Evolutionary conservation across 495 filamentous ascomycete species (phyloP).

Genomic region (Annulohypoxylon maeteangense): DNA sequence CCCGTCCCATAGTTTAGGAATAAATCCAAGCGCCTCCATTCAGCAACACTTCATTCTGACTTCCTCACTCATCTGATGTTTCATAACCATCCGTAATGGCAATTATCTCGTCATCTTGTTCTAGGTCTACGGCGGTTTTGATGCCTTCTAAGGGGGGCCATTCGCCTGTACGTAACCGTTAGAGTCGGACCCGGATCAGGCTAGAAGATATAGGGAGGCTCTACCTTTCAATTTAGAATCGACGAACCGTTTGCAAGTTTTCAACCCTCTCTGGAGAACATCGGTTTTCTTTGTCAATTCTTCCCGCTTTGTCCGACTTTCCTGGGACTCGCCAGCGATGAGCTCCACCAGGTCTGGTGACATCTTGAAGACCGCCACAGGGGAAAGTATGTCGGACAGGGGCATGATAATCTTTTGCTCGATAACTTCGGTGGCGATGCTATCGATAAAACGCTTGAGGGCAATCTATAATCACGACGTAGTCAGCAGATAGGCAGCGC

Average conservation of each 20-base stretch:
- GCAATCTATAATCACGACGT: slow-evolving; percentile 60
- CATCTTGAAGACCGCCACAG: slow-evolving; percentile 40
- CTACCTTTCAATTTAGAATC: slow-evolving; percentile 31
- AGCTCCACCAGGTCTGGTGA: slow-evolving; percentile 55
- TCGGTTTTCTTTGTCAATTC: slow-evolving; percentile 63
- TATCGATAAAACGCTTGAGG: slow-evolving; percentile 70
- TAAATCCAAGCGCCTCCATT: neutral
- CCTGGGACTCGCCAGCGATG: slow-evolving; percentile 67
- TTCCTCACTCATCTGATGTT: neutral
- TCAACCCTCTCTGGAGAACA: slow-evolving; percentile 59
- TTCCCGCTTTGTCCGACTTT: slow-evolving; percentile 58
- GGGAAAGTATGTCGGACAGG: slow-evolving; percentile 54
- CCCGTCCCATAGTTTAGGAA: neutral
- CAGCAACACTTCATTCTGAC: neutral
- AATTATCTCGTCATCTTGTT: neutral
- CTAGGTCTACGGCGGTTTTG: neutral
- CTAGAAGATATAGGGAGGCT: neutral
- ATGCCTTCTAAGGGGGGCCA: neutral
- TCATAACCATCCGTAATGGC: slow-evolving; percentile 7
- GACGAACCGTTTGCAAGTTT: slow-evolving; percentile 61
- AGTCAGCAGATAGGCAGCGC: no score
- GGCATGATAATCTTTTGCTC: slow-evolving; percentile 66
- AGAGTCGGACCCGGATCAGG: neutral
- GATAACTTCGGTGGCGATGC: slow-evolving; percentile 67
- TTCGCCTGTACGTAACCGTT: slow-evolving; percentile 4